Evolutionary conservation across 305 asterid genomes (phyloP), one percentile per base, ranked within the genome.

Genomic region (Lippia alba): DNA sequence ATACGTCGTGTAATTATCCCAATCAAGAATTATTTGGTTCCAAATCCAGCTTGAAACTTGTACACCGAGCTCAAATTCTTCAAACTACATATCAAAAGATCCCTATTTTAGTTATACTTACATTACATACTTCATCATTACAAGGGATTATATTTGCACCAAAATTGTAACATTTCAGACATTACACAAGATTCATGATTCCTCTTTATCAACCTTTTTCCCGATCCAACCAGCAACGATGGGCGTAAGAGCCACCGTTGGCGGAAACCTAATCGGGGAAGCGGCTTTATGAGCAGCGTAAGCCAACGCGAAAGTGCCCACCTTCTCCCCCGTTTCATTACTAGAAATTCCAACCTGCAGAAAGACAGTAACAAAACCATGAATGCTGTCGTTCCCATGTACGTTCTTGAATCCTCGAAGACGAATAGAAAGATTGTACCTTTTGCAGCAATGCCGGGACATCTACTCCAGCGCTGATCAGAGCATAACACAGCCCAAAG

Each of bases 261-360:
- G 99, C 2, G 99, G 99, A 58, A 94, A 94, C 66, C 97, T 83
- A 66, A 94, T 92, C 1, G 99, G 99, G 12, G 98, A 94, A 41
- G 98, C 98, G 39, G 99, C 99, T 81, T 94, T 94, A 77, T 94
- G 99, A 11, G 98, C 99, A 5, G 99, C 99, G 69, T 94, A 94
- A 8, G 99, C 99, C 82, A 94, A 78, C 12, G 98, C 98, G 74
- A 92, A 86, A 50, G 98, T 90, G 70, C 99, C 99, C 20, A 94
- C 98, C 58, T 89, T 94, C 76, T 92, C 99, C 44, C 97, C 96
- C 0, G 96, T 82, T 64, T 80, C 96, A 46, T 80, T 86, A 2
- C 84, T 63, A 9, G 94, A 75, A 71, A 94, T 87, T 46, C 98
- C 99, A 4, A 91, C 79, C 95, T 90, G 86, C 78, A 83, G 30